Conservation (phyloP, 495 filamentous ascomycete species). For the Mytilinidion resinicola region DNA sequence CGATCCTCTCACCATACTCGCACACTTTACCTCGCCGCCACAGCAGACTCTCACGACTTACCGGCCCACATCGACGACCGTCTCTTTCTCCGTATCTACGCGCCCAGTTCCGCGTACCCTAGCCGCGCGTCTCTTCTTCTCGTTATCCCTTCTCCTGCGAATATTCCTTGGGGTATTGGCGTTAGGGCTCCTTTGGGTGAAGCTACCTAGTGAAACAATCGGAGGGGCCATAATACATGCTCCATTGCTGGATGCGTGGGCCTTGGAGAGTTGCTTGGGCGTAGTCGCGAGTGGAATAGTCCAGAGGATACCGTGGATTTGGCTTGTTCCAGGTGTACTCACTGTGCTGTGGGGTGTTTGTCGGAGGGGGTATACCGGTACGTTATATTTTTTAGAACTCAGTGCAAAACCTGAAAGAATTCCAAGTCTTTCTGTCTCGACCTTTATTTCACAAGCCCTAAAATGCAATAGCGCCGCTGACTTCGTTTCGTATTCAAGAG, state of each 20-base stretch:
- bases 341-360: constrained; percentile 17
- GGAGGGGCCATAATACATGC: too few relatives aligned
- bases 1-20: not conserved
- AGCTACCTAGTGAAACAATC: constrained; percentile 8
- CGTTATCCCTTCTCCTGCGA: constrained; percentile 14
- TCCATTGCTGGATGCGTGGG: not conserved
- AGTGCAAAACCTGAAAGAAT: too few relatives aligned
- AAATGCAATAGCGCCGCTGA: not conserved
- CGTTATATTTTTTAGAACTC: not conserved
- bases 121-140: constrained; percentile 16
- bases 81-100: constrained; percentile 35
- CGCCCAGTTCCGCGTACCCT: constrained; percentile 23
- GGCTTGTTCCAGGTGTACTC: constrained; percentile 13
- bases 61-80: constrained; percentile 31
- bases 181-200: constrained; percentile 10
- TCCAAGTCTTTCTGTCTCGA: too few relatives aligned
- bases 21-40: constrained; percentile 14
- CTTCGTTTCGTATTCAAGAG: constrained; percentile 41
- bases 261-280: constrained; percentile 3
- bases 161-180: constrained; percentile 9
- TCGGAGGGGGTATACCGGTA: constrained; percentile 29
- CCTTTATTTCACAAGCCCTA: not conserved
- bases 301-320: constrained; percentile 20
- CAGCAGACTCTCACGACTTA: constrained; percentile 11
- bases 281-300: constrained; percentile 2